Conservation (phyloP, 2,329 filamentous ascomycete genomes). For the Coniochaeta pulveracea region DNA sequence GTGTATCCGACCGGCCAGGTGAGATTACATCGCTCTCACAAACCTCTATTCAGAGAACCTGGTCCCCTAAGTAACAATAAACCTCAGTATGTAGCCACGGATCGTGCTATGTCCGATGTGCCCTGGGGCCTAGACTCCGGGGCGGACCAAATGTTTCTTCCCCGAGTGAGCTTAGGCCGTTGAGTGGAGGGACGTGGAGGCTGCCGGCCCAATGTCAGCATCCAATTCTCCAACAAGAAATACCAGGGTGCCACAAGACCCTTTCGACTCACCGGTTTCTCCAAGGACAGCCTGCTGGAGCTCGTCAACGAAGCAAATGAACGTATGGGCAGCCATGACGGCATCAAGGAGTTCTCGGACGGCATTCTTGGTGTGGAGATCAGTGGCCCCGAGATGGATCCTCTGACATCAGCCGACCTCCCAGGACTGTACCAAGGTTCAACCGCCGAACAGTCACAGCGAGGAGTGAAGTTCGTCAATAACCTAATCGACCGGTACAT, state of each 20-base stretch:
- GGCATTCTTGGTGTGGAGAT: constrained; percentile 36
- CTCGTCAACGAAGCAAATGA: constrained; percentile 41
- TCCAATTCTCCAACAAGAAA: not conserved
- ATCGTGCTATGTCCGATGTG: too few relatives aligned
- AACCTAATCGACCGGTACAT: constrained; percentile 40
- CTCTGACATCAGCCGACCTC: constrained; percentile 43
- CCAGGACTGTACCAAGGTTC: constrained; percentile 30
- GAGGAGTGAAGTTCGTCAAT: constrained; percentile 20
- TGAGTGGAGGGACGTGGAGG: too few relatives aligned
- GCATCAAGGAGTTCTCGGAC: constrained; percentile 24
- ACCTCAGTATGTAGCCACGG: too few relatives aligned
- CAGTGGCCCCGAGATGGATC: constrained; percentile 26
- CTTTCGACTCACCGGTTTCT: constrained; percentile 22
- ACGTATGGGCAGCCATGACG: constrained; percentile 31
- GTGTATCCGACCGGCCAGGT: too few relatives aligned
- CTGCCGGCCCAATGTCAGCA: not conserved
- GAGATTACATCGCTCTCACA: too few relatives aligned
- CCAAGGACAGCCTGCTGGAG: constrained; percentile 25
- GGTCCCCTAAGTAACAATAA: too few relatives aligned
- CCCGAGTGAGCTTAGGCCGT: too few relatives aligned
- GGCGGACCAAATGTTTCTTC: too few relatives aligned
- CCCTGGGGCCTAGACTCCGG: too few relatives aligned
- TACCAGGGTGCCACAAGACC: constrained; percentile 5
- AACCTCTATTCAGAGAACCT: too few relatives aligned
- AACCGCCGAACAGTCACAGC: constrained; percentile 19